A percentile compares a stretch with the other conserved stretches of the same genome.
These are phyloP conservation scores for Spathaspora sp. DNA, from an alignment of 805 yeast species.

Conservation along the genomic window DNA sequence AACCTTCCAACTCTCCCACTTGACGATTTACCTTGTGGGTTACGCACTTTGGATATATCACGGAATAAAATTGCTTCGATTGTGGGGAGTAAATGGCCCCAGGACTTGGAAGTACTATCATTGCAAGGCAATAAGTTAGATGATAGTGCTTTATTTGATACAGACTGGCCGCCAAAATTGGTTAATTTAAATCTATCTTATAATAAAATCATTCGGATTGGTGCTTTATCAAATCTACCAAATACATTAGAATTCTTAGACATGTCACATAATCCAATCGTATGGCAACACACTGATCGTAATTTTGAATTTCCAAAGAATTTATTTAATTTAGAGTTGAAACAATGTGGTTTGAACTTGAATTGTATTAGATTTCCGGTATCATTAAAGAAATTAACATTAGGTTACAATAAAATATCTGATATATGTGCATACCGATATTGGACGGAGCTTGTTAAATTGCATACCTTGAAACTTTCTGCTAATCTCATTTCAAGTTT, in stretches of 20 bases:
- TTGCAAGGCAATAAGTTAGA: not conserved
- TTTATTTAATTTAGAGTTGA: constrained; percentile 20
- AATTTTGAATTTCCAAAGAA: constrained; percentile 26
- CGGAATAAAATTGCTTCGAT: constrained; percentile 14
- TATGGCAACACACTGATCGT: not conserved
- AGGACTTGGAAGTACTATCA: not conserved
- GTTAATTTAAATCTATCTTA: not conserved
- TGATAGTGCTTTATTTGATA: not conserved
- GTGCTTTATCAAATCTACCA: constrained; percentile 6
- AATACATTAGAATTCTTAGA: constrained; percentile 6
- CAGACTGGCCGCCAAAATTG: not conserved
- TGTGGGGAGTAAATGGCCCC: constrained; percentile 8
- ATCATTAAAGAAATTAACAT: constrained; percentile 19
- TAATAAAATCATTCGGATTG: constrained; percentile 1
- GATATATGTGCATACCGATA: constrained; percentile 17
- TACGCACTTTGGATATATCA: constrained; percentile 23
- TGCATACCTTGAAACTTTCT: constrained; percentile 16
- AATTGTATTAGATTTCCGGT: constrained; percentile 15
- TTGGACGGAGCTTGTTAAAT: constrained; percentile 23
- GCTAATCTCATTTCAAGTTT: constrained; percentile 16
- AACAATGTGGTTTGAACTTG: constrained; percentile 20
- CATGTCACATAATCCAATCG: constrained; percentile 4
- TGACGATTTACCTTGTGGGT: constrained; percentile 21
- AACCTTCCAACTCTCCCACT: constrained; percentile 17
- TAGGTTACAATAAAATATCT: constrained; percentile 22